Conservation (phyloP, 371 early-diverging fungal species). For the Syncephalis fuscata region DNA sequence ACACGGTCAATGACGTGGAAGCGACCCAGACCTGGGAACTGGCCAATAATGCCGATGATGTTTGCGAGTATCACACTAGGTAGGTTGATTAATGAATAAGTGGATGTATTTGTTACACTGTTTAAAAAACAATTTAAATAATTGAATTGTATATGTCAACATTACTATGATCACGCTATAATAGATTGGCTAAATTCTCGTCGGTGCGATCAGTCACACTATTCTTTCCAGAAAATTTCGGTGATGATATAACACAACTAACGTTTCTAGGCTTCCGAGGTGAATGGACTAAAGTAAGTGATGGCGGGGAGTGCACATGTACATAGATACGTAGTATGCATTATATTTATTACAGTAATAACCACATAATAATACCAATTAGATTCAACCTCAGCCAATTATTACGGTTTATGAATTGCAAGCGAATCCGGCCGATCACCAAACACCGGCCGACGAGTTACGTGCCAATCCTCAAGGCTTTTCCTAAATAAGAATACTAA, state of each 20-base stretch:
- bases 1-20: slow-evolving; percentile 42
- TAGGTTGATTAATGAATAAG: too few species aligned
- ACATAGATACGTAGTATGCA: too few species aligned
- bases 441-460: slow-evolving; percentile 22
- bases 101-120: too few species aligned
- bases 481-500: too few species aligned
- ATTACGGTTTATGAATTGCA: slow-evolving; percentile 73
- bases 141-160: not conserved
- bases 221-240: slow-evolving; percentile 68
- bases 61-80: slow-evolving; percentile 50
- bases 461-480: not conserved
- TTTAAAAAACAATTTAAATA: not conserved
- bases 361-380: too few species aligned
- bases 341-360: too few species aligned
- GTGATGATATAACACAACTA: slow-evolving; percentile 52
- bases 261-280: slow-evolving; percentile 79
- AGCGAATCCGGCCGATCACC: slow-evolving; percentile 75
- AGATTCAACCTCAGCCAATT: slow-evolving; percentile 12
- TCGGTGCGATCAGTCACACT: slow-evolving; percentile 65
- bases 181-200: slow-evolving; percentile 63
- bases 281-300: slow-evolving; percentile 68
- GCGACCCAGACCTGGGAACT: slow-evolving; percentile 73
- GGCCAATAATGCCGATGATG: slow-evolving; percentile 27
- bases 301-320: too few species aligned
- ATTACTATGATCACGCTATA: not conserved